Conservation (phyloP, 2,329 filamentous ascomycete genomes). For the Ophiosphaerella herpotricha region DNA sequence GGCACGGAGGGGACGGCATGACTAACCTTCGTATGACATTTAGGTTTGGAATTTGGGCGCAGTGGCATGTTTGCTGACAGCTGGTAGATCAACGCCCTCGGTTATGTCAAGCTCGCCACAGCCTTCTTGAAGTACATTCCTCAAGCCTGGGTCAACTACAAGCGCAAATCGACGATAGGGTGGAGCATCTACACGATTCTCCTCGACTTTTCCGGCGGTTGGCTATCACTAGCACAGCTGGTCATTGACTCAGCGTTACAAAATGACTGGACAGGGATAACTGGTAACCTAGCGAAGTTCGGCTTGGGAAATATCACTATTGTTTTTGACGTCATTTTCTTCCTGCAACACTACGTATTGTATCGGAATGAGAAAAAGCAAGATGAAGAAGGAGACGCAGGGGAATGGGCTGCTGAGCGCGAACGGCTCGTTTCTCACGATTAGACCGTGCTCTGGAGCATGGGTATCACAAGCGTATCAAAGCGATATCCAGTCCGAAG, state of each 20-base stretch:
- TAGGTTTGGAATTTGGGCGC: too few species aligned
- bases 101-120: slow-evolving; percentile 86
- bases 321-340: slow-evolving; percentile 83
- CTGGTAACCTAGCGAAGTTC: slow-evolving; percentile 90
- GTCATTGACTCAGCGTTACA: slow-evolving; percentile 83
- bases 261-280: slow-evolving; percentile 86
- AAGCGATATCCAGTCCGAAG: background rate
- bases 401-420: slow-evolving; percentile 23
- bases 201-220: slow-evolving; percentile 79
- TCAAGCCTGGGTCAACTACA: slow-evolving; percentile 71
- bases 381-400: slow-evolving; percentile 35
- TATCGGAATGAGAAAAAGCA: slow-evolving; percentile 56
- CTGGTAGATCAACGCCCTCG: slow-evolving; percentile 65
- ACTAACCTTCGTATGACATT: too few species aligned
- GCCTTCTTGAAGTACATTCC: slow-evolving; percentile 93
- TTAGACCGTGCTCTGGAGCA: background rate
- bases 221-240: slow-evolving; percentile 81
- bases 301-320: slow-evolving; percentile 84
- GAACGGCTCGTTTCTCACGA: slow-evolving; percentile 27
- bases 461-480: background rate
- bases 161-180: slow-evolving; percentile 80
- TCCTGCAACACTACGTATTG: slow-evolving; percentile 84
- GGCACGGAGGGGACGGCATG: too few species aligned
- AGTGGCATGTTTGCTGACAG: slow-evolving; percentile 3
- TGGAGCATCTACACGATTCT: slow-evolving; percentile 88